Conservation (phyloP, 2,329 filamentous ascomycete genomes). For the Curvularia sp. region DNA sequence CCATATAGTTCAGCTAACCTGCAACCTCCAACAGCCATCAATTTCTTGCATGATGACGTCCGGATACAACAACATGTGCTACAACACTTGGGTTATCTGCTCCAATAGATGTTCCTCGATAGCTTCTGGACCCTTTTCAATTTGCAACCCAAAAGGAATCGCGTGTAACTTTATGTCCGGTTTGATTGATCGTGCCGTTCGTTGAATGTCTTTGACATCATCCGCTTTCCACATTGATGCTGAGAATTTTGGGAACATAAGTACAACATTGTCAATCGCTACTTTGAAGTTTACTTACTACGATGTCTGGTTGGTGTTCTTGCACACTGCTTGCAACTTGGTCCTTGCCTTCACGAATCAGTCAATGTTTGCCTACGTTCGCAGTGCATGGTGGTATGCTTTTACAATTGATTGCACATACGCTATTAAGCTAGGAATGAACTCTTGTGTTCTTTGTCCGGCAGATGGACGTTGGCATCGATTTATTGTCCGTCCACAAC, state of each 20-base stretch:
- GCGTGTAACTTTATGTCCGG: background rate
- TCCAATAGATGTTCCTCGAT: background rate
- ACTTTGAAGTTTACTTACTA: background rate
- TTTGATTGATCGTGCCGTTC: background rate
- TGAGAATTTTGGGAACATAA: background rate
- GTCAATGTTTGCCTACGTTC: background rate
- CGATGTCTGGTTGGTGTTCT: background rate
- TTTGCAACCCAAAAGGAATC: background rate
- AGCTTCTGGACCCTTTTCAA: slow-evolving; percentile 1
- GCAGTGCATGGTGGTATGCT: background rate
- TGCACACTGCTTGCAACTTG: background rate
- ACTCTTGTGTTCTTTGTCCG: too few species aligned
- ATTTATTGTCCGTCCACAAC: background rate
- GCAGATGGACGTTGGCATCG: background rate
- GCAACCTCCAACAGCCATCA: too few species aligned
- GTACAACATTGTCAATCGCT: too few species aligned
- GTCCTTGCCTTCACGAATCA: background rate
- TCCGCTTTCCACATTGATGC: background rate
- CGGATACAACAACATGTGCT: background rate
- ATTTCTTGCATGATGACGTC: too few species aligned
- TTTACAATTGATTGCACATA: background rate
- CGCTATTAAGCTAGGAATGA: background rate
- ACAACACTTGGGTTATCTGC: background rate
- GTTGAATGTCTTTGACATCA: background rate
- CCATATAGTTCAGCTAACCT: too few species aligned